phyloP scores from a whole-genome alignment of 1,139 yeast species.

The Saccharomyces hybrid region DNA sequence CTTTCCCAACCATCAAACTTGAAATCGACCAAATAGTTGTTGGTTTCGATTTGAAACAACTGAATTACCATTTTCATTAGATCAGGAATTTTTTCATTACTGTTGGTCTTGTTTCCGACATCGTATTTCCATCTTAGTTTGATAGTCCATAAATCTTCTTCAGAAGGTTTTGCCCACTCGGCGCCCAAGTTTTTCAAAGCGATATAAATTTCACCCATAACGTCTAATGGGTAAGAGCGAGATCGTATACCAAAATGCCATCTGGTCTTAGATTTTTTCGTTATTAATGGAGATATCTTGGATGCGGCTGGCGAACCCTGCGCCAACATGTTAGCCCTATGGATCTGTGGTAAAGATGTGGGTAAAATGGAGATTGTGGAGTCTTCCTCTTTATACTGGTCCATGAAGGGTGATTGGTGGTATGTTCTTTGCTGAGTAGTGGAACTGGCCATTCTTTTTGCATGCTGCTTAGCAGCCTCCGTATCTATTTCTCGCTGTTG shows the following conservation, averaged over 20 bases:
- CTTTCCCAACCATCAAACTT: conserved; percentile 96
- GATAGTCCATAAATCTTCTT: conserved; percentile 93
- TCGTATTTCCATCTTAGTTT: conserved; percentile 55
- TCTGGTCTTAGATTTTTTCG: conserved; percentile 84
- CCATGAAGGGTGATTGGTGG: conserved; percentile 27
- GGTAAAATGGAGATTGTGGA: conserved; percentile 85
- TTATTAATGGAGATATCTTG: conserved; percentile 63
- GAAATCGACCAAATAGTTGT: conserved; percentile 91
- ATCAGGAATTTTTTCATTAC: conserved; percentile 43
- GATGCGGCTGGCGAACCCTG: conserved; percentile 41
- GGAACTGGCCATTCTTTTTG: conserved; percentile 11
- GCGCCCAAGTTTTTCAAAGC: conserved; percentile 92
- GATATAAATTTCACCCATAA: conserved; percentile 95
- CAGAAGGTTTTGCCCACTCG: conserved; percentile 93
- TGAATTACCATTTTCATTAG: conserved; percentile 97
- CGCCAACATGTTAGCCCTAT: conserved; percentile 85
- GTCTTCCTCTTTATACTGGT: conserved; percentile 30
- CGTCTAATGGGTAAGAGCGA: conserved; percentile 92
- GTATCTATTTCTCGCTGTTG: background rate
- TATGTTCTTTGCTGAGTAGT: conserved; percentile 27
- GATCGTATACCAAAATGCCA: conserved; percentile 99
- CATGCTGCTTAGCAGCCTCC: conserved; percentile 1
- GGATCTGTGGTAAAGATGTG: conserved; percentile 88
- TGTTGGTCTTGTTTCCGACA: conserved; percentile 1
- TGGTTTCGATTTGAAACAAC: conserved; percentile 89